Percentiles rank a stretch among this genome's conserved stretches.
These are phyloP conservation scores for Spathaspora hagerdaliae DNA, from an alignment of 805 yeast species.

Conservation along the genomic window DNA sequence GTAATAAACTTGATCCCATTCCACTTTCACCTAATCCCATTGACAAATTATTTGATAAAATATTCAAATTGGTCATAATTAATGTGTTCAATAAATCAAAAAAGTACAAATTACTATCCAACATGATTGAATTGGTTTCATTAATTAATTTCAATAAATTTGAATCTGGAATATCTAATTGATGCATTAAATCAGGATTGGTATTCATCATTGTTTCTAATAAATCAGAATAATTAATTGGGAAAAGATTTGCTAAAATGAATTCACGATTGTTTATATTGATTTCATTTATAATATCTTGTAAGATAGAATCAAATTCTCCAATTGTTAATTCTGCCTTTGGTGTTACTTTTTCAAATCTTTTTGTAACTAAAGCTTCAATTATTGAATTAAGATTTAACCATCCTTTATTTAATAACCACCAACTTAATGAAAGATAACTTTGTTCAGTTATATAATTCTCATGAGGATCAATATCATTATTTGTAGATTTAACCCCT, in stretches of 20 bases:
- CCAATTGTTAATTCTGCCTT: constrained; percentile 63
- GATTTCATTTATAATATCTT: constrained; percentile 19
- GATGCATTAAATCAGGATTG: constrained; percentile 36
- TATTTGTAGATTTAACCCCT: constrained; percentile 30
- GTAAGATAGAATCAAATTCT: constrained; percentile 45
- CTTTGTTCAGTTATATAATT: constrained; percentile 71
- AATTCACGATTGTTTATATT: constrained; percentile 10
- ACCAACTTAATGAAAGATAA: constrained; percentile 86
- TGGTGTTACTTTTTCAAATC: constrained; percentile 64
- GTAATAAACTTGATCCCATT: constrained; percentile 3
- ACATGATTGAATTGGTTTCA: constrained; percentile 43
- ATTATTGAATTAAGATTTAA: constrained; percentile 48
- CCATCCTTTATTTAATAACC: constrained; percentile 91
- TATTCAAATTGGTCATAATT: constrained; percentile 30
- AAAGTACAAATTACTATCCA: constrained; percentile 25
- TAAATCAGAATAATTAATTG: constrained; percentile 32
- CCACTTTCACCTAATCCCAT: constrained; percentile 13
- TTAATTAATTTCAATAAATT: constrained; percentile 36
- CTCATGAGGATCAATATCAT: constrained; percentile 16
- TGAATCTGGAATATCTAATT: constrained; percentile 33
- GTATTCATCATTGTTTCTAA: constrained; percentile 48
- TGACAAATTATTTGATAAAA: constrained; percentile 30
- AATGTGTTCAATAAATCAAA: constrained; percentile 27
- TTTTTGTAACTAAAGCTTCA: constrained; percentile 52
- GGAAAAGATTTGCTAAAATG: constrained; percentile 28